A percentile compares a stretch with the other conserved stretches of the same genome.
Conservation (phyloP, 352 stramenopile genomes). For the Phytopythium helicoides region DNA sequence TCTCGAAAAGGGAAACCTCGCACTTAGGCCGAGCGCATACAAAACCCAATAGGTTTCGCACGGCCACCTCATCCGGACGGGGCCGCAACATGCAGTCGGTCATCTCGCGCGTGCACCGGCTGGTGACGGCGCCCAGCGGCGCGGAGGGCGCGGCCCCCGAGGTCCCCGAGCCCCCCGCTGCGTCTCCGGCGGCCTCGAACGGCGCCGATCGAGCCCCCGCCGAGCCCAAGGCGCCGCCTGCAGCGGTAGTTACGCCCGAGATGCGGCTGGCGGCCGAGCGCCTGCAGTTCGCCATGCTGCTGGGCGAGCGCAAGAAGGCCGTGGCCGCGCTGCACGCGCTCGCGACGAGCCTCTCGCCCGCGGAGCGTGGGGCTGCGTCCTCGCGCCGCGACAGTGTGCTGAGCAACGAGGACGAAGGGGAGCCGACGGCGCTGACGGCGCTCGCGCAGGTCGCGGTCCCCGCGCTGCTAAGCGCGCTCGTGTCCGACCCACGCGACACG, state of each 20-base stretch:
- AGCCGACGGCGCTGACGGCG: conserved; percentile 32
- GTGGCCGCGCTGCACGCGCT: conserved; percentile 46
- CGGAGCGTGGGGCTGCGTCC: background rate
- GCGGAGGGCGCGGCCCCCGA: background rate
- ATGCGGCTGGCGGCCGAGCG: conserved; percentile 56
- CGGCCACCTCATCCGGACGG: background rate
- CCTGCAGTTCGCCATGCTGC: conserved; percentile 71
- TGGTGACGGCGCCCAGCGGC: conserved; percentile 36
- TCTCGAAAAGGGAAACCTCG: background rate
- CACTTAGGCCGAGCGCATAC: background rate
- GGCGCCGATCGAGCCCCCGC: background rate
- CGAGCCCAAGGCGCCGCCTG: background rate
- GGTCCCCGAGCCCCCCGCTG: background rate
- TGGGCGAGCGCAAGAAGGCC: conserved; percentile 69
- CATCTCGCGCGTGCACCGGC: conserved; percentile 69
- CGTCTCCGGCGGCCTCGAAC: background rate
- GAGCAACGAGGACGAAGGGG: background rate
- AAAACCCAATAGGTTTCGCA: too few relatives aligned
- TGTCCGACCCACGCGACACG: conserved; percentile 77
- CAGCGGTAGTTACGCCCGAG: conserved; percentile 14
- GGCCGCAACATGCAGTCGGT: conserved; percentile 51
- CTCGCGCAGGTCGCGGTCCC: conserved; percentile 45
- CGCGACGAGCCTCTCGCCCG: conserved; percentile 16
- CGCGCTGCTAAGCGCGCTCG: conserved; percentile 51
- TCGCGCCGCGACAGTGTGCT: background rate